Evolutionary conservation across 129 eudicot genomes (phyloP).

Genomic region (Erigeron canadensis): DNA sequence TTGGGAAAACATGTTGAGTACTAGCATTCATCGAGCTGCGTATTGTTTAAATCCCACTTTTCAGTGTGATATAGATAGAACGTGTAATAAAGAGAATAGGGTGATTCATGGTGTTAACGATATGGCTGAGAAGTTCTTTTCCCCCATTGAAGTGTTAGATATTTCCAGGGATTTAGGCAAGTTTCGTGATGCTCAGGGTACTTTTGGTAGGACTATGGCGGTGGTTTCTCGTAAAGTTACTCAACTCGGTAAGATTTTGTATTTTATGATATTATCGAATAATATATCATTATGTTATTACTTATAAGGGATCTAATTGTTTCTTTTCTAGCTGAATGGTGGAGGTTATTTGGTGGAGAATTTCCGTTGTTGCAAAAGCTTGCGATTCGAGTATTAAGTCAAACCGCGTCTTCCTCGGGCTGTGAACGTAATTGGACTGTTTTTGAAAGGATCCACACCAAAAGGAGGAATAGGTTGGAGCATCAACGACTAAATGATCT

Average conservation of each 20-base stretch:
- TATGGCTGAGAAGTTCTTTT: neutral
- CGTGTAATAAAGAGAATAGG: neutral
- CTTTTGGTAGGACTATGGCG: neutral
- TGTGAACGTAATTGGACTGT: neutral
- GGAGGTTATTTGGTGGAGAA: neutral
- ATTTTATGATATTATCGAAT: neutral
- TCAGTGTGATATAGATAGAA: neutral
- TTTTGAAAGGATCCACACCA: neutral
- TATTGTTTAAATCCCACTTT: neutral
- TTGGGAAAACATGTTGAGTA: neutral
- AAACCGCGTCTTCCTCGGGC: neutral
- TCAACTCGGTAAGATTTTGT: neutral
- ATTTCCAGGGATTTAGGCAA: neutral
- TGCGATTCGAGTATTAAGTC: neutral
- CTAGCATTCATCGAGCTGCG: neutral
- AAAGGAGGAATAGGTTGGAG: neutral
- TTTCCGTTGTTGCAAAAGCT: neutral
- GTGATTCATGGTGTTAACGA: neutral
- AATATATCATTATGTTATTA: neutral
- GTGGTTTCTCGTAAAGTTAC: neutral
- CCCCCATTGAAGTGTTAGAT: neutral
- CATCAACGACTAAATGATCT: neutral
- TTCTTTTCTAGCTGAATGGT: neutral
- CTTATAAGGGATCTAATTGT: neutral
- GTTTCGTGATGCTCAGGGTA: neutral